Evolutionary conservation across 164 flowering plant genomes (phyloP).

Genomic region (Vitis cinerea): DNA sequence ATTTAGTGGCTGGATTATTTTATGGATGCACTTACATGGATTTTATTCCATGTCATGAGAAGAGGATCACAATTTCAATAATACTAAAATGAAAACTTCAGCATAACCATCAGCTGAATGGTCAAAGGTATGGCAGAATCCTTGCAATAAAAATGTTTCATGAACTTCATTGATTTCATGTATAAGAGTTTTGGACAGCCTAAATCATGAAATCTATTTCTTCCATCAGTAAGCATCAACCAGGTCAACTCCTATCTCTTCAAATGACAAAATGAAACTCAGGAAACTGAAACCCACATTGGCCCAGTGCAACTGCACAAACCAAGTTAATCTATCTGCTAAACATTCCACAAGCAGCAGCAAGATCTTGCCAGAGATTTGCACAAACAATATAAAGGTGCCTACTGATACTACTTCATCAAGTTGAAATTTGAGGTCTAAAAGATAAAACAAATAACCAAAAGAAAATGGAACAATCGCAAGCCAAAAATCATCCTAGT

Average conservation of each 20-base stretch:
- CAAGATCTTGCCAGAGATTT: neutral
- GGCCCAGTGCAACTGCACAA: neutral
- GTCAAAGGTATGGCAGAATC: neutral
- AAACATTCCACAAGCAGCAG: neutral
- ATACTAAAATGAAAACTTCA: neutral
- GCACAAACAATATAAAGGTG: neutral
- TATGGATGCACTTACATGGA: neutral
- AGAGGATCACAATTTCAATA: neutral
- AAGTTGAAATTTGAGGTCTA: neutral
- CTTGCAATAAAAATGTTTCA: neutral
- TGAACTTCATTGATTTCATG: neutral
- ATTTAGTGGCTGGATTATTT: neutral
- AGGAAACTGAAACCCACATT: neutral
- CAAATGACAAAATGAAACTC: neutral
- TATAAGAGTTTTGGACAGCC: neutral
- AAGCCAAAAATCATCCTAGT: neutral
- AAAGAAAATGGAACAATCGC: neutral
- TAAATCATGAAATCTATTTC: neutral
- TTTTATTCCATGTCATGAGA: neutral
- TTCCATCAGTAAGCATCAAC: neutral
- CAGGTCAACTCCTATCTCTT: neutral
- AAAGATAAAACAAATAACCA: neutral
- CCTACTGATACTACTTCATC: neutral
- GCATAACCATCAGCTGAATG: neutral
- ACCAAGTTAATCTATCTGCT: constrained; percentile 2